Conservation (phyloP, 139 green algal species). For the Chlorella sp. region DNA sequence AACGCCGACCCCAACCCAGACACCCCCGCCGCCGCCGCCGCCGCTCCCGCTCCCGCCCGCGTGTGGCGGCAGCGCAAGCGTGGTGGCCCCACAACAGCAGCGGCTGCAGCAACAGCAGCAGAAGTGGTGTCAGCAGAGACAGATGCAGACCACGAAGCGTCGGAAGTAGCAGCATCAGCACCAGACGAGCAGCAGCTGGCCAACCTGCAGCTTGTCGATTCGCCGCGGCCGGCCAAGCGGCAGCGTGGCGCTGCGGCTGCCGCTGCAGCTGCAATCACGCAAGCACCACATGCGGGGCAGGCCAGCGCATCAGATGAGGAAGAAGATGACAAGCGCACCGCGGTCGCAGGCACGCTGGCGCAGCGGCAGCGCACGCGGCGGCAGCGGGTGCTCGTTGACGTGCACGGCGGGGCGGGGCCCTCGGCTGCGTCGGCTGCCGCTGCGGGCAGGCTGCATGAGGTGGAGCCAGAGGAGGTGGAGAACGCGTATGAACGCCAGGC, state of each 20-base stretch:
- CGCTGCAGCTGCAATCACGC: neutral
- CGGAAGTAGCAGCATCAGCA: neutral
- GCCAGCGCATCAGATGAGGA: neutral
- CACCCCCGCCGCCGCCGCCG: neutral
- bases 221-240: neutral
- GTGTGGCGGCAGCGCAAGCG: neutral
- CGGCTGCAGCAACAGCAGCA: neutral
- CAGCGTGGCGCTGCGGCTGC: neutral
- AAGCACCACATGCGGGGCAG: neutral
- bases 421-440: neutral
- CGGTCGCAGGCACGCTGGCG: neutral
- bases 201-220: too few species aligned
- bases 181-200: neutral
- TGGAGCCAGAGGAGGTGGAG: neutral
- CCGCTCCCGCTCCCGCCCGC: too few species aligned
- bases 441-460: neutral
- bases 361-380: conserved; percentile 3
- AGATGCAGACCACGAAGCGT: neutral
- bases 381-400: conserved; percentile 24
- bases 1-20: conserved; percentile 4
- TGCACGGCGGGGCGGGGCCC: neutral
- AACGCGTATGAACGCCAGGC: conserved; percentile 50
- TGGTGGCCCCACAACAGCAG: neutral
- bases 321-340: neutral
- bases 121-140: neutral